Base-by-base conservation (phyloP, 2,329 filamentous ascomycete genomes). In the Bipolaris gigantea region DNA sequence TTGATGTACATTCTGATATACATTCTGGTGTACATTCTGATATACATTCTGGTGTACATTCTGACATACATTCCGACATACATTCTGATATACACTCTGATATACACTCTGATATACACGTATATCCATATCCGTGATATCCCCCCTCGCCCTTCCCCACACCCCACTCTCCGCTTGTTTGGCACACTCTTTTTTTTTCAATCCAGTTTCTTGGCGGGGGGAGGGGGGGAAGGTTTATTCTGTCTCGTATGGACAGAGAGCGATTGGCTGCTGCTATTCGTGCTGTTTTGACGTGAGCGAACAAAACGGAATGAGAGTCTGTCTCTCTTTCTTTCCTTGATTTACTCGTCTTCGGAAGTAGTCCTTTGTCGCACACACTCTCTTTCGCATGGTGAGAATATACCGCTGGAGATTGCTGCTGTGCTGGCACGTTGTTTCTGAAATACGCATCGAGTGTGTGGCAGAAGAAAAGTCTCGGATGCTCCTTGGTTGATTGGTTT, bases 111-210 rank as follows among this genome's bases (percentile, higher is more conserved):
- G n/a, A n/a, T n/a, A n/a, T n/a, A n/a, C n/a, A n/a, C n/a, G 25
- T 40, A 23, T 40, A 38, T 55, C 56, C 38, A 53, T 57, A 64
- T 62, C 57, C 60, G 57, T 50, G 50, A 59, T 57, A 53, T 57
- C 27, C 3, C 27, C 27, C 10, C 27, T 1, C 27, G n/a, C 27
- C 27, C 27, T 10, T 1, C 23, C 6, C 23, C 23, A 25, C 23
- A 27, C 8, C 27, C 27, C 27, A 9, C 27, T 30, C 25, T 53
- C 48, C 39, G 39, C 41, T 44, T 48, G 40, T 48, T 54, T 56
- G 50, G 47, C 39, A 48, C 53, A 47, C 39, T 16, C 33, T n/a
- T 8, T 27, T 27, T 27, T 42, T 42, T 25, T 35, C 25, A 38
- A 35, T 39, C 42, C 13, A 30, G 50, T 44, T 34, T 27, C 43